These are phyloP conservation scores for Pterocarpus macrocarpus DNA, from an alignment of 306 rosid species.

Conservation along the genomic window DNA sequence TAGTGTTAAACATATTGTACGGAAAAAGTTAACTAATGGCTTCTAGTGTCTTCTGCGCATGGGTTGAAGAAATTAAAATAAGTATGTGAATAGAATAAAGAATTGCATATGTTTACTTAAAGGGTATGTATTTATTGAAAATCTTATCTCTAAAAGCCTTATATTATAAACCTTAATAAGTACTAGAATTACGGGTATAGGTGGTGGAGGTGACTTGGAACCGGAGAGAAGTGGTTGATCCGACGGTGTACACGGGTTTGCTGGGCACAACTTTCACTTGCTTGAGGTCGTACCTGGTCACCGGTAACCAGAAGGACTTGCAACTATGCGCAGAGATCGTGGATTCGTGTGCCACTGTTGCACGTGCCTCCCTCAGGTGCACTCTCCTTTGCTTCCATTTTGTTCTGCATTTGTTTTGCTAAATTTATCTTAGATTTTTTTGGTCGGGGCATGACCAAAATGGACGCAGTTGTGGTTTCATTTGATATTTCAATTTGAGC, in stretches of 20 bases:
- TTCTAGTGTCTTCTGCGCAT: too few relatives aligned
- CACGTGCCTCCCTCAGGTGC: constrained; percentile 76
- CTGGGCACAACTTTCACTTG: constrained; percentile 88
- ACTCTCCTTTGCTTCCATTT: background rate
- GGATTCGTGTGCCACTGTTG: constrained; percentile 61
- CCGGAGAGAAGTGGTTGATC: constrained; percentile 65
- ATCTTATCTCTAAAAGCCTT: too few relatives aligned
- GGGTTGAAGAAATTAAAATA: too few relatives aligned
- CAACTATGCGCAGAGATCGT: constrained; percentile 64
- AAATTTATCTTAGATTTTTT: too few relatives aligned
- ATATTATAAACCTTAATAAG: background rate
- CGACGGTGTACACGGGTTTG: constrained; percentile 76
- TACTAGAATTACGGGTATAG: constrained; percentile 37
- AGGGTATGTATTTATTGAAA: too few relatives aligned
- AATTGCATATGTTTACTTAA: too few relatives aligned
- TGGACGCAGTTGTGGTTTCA: too few relatives aligned
- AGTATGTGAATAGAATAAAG: too few relatives aligned
- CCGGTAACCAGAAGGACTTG: constrained; percentile 70
- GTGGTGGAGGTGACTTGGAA: constrained; percentile 77
- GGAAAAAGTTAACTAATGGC: too few relatives aligned
- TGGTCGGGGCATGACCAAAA: too few relatives aligned
- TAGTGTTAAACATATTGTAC: background rate
- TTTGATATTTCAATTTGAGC: background rate
- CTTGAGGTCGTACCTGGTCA: constrained; percentile 73
- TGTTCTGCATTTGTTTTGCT: background rate